A percentile compares a stretch with the other conserved stretches of the same genome.
Conservation (phyloP, 257 asterid species). For the Buddleja alternifolia region DNA sequence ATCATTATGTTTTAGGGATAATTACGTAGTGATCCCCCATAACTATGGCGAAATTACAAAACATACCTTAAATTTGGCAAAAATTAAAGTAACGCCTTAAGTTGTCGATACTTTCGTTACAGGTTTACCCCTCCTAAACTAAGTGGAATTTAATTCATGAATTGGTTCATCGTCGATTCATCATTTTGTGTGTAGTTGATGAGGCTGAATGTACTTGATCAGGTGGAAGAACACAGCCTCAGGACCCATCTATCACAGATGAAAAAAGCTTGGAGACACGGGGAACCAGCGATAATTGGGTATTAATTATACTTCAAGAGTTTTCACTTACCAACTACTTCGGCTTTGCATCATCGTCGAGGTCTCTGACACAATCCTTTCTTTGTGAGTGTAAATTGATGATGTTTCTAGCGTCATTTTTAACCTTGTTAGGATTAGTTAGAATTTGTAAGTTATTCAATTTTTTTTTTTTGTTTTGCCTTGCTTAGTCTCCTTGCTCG, state of each 20-base stretch:
- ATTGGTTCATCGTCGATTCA: no score
- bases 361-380: background rate
- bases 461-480: slow-evolving; percentile 19
- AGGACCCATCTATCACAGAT: slow-evolving; percentile 53
- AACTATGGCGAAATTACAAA: no score
- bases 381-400: slow-evolving; percentile 16
- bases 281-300: slow-evolving; percentile 21
- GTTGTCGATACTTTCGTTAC: no score
- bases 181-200: background rate
- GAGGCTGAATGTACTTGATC: slow-evolving; percentile 33
- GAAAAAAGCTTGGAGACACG: slow-evolving; percentile 41
- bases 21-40: no score
- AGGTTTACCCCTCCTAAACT: no score
- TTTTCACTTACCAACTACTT: slow-evolving; percentile 30
- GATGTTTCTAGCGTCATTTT: background rate
- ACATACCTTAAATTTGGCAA: no score
- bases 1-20: background rate
- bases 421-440: slow-evolving; percentile 10
- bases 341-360: slow-evolving; percentile 22
- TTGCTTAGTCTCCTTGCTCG: slow-evolving; percentile 13
- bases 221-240: slow-evolving; percentile 63
- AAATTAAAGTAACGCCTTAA: no score
- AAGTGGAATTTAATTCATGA: no score
- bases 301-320: slow-evolving; percentile 23
- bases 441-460: slow-evolving; percentile 24